A percentile compares a stretch with the other conserved stretches of the same genome.
These are phyloP conservation scores for Ceriops decandra DNA, from an alignment of 345 rosid genomes.

Conservation along the genomic window DNA sequence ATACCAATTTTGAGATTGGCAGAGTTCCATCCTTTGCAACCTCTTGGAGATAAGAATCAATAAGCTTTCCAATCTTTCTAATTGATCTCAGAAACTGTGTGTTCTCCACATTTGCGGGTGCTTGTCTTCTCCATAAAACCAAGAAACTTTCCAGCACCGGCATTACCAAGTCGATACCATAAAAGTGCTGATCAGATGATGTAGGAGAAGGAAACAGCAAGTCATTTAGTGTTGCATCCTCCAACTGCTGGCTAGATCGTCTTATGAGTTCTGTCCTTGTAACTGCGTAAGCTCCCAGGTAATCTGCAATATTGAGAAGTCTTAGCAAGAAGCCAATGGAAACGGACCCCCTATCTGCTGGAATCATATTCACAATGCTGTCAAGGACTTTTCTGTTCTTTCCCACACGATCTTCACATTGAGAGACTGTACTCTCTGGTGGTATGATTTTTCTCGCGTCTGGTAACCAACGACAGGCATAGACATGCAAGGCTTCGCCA, in stretches of 20 bases:
- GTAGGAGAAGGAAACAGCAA: constrained; percentile 59
- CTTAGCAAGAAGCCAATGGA: constrained; percentile 74
- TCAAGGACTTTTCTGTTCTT: constrained; percentile 60
- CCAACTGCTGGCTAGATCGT: constrained; percentile 69
- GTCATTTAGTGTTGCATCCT: constrained; percentile 65
- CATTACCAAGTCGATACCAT: constrained; percentile 67
- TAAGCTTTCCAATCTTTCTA: constrained; percentile 60
- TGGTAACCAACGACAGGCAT: constrained; percentile 88
- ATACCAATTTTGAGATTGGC: constrained; percentile 52
- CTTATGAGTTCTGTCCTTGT: constrained; percentile 75
- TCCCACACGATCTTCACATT: constrained; percentile 37
- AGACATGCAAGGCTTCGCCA: constrained; percentile 93
- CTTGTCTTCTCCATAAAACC: constrained; percentile 64
- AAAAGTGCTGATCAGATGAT: constrained; percentile 37
- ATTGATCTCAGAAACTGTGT: constrained; percentile 44
- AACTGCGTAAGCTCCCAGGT: constrained; percentile 55
- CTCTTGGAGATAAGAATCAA: constrained; percentile 76
- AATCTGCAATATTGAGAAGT: constrained; percentile 66
- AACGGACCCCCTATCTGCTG: constrained; percentile 79
- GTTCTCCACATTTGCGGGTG: constrained; percentile 40
- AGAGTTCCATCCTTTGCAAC: constrained; percentile 60
- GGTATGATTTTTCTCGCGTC: constrained; percentile 40
- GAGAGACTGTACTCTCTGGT: constrained; percentile 40
- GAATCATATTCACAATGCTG: constrained; percentile 72
- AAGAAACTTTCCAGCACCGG: constrained; percentile 61